Evolutionary conservation across 495 filamentous ascomycete species (phyloP), one percentile per base, ranked within the genome.

Genomic region (Recurvomyces mirabilis): DNA sequence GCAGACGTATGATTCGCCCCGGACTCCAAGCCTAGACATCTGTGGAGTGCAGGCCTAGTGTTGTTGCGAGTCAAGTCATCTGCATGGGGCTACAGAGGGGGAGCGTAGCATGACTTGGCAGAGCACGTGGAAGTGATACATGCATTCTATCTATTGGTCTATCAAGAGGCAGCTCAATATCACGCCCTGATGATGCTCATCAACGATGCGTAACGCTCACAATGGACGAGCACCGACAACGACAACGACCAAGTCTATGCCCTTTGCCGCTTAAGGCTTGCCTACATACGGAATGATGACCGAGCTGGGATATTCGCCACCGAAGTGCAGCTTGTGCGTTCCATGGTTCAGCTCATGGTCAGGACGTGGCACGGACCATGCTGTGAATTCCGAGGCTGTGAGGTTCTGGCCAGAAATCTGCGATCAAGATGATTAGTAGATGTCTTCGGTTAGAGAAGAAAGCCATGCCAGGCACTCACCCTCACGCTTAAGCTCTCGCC

Each of bases 391-490:
- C 3, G 56, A 53, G 34, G 65, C 62, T 20, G 58, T 59, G 0
- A 59, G 63, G 37, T 54, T 64, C 32, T 65, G 52, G 2, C 64
- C 64, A n/a, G 54, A 53, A 15, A 64, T 43, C 62, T 63, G 49
- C 23, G 18, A 19, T 40, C n/a, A n/a, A n/a, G n/a, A n/a, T 17
- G 1, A 7, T 32, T 31, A 47, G 22, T 18, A 30, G n/a, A 32
- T n/a, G 12, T 32, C 4, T 21, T 21, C 13, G 18, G 7, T 9
- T 9, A 13, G 10, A 40, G 15, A n/a, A 7, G 15, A 40, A 40
- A 6, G 23, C 18, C 14, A 7, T 14, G 4, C 17, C 17, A 19
- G 18, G 37, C 15, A 36, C 33, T 36, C 7, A 36, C 21, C 20
- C 17, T 7, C 10, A 39, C 9, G 10, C 15, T 20, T 13, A 39